Evolutionary conservation across 306 rosid species (phyloP).

Genomic region (Gynostemma pentaphyllum): DNA sequence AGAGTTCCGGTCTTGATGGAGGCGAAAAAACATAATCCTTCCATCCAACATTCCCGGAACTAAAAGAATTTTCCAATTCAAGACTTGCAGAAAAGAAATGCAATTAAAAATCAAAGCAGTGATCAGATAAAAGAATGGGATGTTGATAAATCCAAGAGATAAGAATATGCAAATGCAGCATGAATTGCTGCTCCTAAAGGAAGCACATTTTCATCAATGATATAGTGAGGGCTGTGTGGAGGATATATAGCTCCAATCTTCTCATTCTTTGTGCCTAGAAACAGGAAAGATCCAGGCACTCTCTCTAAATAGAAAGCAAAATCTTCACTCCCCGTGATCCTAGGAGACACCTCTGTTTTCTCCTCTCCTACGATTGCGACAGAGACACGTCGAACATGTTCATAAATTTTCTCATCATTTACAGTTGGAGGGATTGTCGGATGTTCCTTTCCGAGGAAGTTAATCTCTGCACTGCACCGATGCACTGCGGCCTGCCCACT

Average conservation of each 20-base stretch:
- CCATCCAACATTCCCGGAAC: too few species aligned
- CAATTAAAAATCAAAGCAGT: neutral
- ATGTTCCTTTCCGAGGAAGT: conserved; percentile 49
- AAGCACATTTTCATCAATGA: conserved; percentile 55
- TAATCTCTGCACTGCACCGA: conserved; percentile 55
- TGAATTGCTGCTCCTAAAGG: conserved; percentile 84
- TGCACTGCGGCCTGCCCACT: conserved; percentile 68
- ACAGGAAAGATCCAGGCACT: conserved; percentile 60
- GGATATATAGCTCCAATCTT: conserved; percentile 42
- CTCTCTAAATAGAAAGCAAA: conserved; percentile 70
- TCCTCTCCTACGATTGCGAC: conserved; percentile 57
- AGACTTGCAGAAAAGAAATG: neutral
- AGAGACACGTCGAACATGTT: conserved; percentile 35
- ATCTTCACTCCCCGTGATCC: conserved; percentile 78
- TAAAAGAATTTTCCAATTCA: neutral
- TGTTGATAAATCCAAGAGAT: conserved; percentile 28
- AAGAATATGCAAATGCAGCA: conserved; percentile 71
- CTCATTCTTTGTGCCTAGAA: conserved; percentile 51
- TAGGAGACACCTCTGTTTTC: conserved; percentile 35
- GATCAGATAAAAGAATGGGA: conserved; percentile 14
- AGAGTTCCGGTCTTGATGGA: too few species aligned
- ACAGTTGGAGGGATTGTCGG: conserved; percentile 62
- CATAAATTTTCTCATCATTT: conserved; percentile 48
- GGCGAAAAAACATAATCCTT: too few species aligned
- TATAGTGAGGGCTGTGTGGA: conserved; percentile 54